phyloP scores from a whole-genome alignment of 2,329 filamentous ascomycete genomes.

The Ophiostoma piceae region DNA sequence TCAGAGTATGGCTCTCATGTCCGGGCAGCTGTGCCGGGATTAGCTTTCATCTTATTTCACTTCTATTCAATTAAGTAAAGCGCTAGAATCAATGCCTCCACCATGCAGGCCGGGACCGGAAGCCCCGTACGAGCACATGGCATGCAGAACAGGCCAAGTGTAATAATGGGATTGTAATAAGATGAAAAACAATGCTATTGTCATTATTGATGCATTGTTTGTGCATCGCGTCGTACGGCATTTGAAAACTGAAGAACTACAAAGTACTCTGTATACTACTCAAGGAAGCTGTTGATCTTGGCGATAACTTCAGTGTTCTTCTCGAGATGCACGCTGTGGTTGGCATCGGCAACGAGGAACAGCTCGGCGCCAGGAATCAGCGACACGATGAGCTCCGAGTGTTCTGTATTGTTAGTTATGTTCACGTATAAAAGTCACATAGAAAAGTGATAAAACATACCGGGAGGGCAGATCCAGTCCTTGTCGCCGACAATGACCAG shows the following conservation, averaged over 20 bases:
- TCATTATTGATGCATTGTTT: too few relatives aligned
- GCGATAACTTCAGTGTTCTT: conserved; percentile 33
- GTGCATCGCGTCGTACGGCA: neutral
- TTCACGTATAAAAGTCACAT: too few relatives aligned
- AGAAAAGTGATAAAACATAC: conserved; percentile 25
- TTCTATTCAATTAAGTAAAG: neutral
- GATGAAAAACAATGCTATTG: too few relatives aligned
- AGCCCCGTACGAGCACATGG: conserved; percentile 5
- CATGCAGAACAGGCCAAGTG: neutral
- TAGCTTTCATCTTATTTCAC: neutral
- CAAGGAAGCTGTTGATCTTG: conserved; percentile 27
- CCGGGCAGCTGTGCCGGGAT: neutral
- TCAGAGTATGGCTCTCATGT: too few relatives aligned
- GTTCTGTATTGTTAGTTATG: conserved; percentile 26
- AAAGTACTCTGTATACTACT: neutral
- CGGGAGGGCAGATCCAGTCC: conserved; percentile 40
- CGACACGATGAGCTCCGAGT: conserved; percentile 34
- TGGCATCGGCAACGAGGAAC: conserved; percentile 33
- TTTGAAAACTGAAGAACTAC: neutral
- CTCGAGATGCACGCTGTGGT: conserved; percentile 37
- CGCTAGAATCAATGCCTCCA: neutral
- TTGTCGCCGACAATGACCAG: conserved; percentile 37
- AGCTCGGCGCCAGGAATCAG: conserved; percentile 31
- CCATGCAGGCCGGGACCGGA: conserved; percentile 3
- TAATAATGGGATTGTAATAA: neutral